These are phyloP conservation scores for Colletotrichum spinosum DNA, from an alignment of 2,329 filamentous ascomycete species.

Conservation along the genomic window DNA sequence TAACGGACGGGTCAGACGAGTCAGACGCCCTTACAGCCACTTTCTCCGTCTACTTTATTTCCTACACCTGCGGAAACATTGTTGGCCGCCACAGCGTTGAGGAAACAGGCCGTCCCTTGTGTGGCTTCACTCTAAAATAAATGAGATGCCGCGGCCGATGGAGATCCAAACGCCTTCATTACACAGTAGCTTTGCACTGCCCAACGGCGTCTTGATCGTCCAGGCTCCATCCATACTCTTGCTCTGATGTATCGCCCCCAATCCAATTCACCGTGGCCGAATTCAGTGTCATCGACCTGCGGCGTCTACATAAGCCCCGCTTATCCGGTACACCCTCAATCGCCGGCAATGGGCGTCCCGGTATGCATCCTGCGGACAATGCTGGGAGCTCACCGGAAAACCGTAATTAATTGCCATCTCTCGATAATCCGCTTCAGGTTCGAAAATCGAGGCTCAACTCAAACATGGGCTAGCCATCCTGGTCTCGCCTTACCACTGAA, in stretches of 20 bases:
- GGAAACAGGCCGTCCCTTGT: constrained; percentile 24
- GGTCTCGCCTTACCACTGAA: constrained; percentile 8
- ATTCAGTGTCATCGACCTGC: constrained; percentile 2
- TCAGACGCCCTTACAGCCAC: constrained; percentile 12
- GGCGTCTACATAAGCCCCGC: constrained; percentile 1
- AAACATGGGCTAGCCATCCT: constrained; percentile 2
- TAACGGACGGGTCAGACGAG: constrained; percentile 31
- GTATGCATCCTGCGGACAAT: constrained; percentile 5
- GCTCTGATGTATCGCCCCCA: too few species aligned
- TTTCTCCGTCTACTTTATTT: constrained; percentile 14
- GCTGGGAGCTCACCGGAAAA: neutral
- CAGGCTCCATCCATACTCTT: too few species aligned
- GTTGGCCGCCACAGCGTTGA: constrained; percentile 12
- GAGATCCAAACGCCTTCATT: constrained; percentile 17
- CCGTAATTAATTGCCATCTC: constrained; percentile 21
- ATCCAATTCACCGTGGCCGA: constrained; percentile 29
- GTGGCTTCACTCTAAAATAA: constrained; percentile 12
- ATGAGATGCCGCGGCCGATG: constrained; percentile 9
- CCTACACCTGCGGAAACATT: constrained; percentile 30
- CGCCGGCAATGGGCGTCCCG: neutral
- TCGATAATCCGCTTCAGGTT: neutral
- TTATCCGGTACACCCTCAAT: neutral
- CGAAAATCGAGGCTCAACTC: neutral
- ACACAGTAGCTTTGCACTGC: constrained; percentile 10
- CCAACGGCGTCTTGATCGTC: neutral